These are phyloP conservation scores for Diaporthe destruens DNA, from an alignment of 2,329 filamentous ascomycete genomes.

Conservation along the genomic window DNA sequence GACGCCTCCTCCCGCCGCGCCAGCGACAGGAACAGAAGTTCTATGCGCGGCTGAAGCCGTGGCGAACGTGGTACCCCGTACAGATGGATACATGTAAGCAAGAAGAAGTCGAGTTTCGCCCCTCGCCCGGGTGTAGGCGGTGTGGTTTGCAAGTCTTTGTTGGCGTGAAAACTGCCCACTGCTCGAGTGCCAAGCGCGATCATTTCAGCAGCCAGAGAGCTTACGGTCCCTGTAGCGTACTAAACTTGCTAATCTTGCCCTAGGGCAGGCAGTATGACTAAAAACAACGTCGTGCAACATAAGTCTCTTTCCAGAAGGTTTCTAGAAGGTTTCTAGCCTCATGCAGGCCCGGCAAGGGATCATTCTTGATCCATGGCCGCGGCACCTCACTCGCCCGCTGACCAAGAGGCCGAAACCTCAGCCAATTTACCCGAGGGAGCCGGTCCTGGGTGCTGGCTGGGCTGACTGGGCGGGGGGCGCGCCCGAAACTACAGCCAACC, in stretches of 20 bases:
- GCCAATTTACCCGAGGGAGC: slow-evolving; percentile 14
- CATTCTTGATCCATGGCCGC: not conserved
- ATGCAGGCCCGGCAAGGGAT: slow-evolving; percentile 29
- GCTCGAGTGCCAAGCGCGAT: slow-evolving; percentile 7
- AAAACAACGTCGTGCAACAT: not conserved
- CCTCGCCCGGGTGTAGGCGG: slow-evolving; percentile 7
- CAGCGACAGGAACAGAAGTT: slow-evolving; percentile 17
- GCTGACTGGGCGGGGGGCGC: not conserved
- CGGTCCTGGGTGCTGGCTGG: no score
- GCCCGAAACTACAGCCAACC: slow-evolving; percentile 1
- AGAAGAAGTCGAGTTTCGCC: not conserved
- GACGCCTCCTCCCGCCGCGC: slow-evolving; percentile 21
- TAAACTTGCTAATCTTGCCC: not conserved
- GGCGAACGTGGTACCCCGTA: slow-evolving; percentile 4
- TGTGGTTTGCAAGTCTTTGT: not conserved
- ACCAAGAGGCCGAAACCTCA: not conserved
- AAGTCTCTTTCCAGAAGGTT: slow-evolving; percentile 22
- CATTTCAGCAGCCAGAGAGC: not conserved
- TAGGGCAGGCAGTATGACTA: not conserved
- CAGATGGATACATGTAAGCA: slow-evolving; percentile 11
- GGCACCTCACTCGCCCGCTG: not conserved
- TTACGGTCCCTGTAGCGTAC: not conserved
- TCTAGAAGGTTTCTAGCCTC: slow-evolving; percentile 28
- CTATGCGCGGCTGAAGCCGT: slow-evolving; percentile 23
- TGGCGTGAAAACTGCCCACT: not conserved